Evolutionary conservation across 176 grass and related monocot species (phyloP), one percentile per base, ranked within the genome.

Genomic region (Oryza glumipatula): DNA sequence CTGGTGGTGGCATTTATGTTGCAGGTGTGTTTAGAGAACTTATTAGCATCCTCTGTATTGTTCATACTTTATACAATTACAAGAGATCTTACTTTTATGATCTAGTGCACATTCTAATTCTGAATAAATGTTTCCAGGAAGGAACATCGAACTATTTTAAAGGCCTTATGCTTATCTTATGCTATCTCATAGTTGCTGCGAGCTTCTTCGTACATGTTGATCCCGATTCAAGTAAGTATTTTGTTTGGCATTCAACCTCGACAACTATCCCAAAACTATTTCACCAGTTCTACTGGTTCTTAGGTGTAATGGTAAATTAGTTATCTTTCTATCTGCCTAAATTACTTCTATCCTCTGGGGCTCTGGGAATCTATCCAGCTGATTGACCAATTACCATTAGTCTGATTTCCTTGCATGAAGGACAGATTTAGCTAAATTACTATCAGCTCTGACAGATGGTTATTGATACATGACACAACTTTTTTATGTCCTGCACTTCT

Each of bases 1-100:
- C 65, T 97, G 72, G 96, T 99, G 63, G 93, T 99, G 43, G 93
- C 96, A 84, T 99, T 96, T 77, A 94, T 99, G 96, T 86, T 99
- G 60, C 96, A 99, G 96, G 96, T 99, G 8, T 83, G 74, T 77
- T 65, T 47, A 16, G 58, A 86, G 52, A 80, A 82, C 5, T 12
- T 52, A 36, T 26, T 12, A 46, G 56, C 63, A 82, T 77, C 33
- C 43, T 85, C 26, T 39, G 43, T 69, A 44, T 36, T 76, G 69
- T 67, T 85, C 73, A 70, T 60, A 68, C 9, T 61, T 85, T 78
- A 65, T 48, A 68, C 6, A 73, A 6, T 64, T 33, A 43, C 15
- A 43, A 46, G 43, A 28, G 1, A 5, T 9, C 28, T 12, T 9
- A 75, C 23, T 85, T 73, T 63, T 45, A 15, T 46, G 63, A 7